These are phyloP conservation scores for Naematelia aurantialba DNA, from an alignment of 768 basidiomycete species.

Conservation along the genomic window DNA sequence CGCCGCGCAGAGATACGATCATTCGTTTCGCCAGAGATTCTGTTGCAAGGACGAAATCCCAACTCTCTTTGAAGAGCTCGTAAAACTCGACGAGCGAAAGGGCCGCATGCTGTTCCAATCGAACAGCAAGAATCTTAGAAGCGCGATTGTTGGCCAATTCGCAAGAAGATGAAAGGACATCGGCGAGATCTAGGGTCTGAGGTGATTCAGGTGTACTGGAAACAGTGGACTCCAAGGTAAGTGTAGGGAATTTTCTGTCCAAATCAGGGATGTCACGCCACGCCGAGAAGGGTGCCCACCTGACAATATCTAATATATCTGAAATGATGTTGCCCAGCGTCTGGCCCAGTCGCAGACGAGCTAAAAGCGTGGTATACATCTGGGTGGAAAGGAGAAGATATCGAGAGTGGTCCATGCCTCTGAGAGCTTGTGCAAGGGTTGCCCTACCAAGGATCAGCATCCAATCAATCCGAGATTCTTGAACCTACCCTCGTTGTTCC, in stretches of 20 bases:
- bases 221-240: slow-evolving; percentile 1
- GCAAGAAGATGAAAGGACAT: slow-evolving; percentile 71
- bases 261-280: not conserved
- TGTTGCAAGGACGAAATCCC: slow-evolving; percentile 83
- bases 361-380: slow-evolving; percentile 63
- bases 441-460: slow-evolving; percentile 18
- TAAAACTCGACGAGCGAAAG: slow-evolving; percentile 73
- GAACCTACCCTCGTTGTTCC: slow-evolving; percentile 43
- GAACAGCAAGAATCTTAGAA: slow-evolving; percentile 70
- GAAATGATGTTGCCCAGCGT: slow-evolving; percentile 52
- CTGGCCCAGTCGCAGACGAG: slow-evolving; percentile 66
- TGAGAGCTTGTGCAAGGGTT: slow-evolving; percentile 59
- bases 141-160: slow-evolving; percentile 81
- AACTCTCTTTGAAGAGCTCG: slow-evolving; percentile 74
- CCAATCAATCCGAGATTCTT: not conserved
- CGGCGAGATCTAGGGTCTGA: slow-evolving; percentile 58
- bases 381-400: slow-evolving; percentile 63
- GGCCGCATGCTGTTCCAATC: slow-evolving; percentile 73
- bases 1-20: slow-evolving; percentile 88
- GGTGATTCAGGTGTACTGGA: slow-evolving; percentile 5
- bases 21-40: slow-evolving; percentile 81
- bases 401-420: slow-evolving; percentile 64
- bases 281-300: slow-evolving; percentile 17
- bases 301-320: slow-evolving; percentile 19
- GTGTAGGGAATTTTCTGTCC: not conserved